Evolutionary conservation across 108 stramenopile species (phyloP), one percentile per base, ranked within the genome.

Genomic region (Cyclotella distinguenda): DNA sequence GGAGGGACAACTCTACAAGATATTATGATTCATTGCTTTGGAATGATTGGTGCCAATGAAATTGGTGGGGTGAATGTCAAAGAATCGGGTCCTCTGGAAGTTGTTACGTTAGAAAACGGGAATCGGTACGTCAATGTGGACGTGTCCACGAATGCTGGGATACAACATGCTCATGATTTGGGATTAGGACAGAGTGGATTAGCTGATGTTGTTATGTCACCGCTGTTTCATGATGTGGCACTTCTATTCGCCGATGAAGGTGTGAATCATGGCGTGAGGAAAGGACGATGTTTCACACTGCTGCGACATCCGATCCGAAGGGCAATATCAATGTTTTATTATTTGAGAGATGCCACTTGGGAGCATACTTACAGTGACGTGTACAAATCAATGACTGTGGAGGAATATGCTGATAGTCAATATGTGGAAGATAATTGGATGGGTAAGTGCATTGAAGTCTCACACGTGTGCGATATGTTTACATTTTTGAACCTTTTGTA

Each of bases 51-150:
- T 6, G 75, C 75, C 15, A 71, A 70, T 66, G 70, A 77, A 38
- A 32, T 77, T 0, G 75, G 75, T 23, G 49, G 23, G 15, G 21
- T 38, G 25, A 28, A 58, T 19, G 42, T 43, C 15, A 60, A 66
- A 23, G 59, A 60, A 12, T 32, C 39, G n/a, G 67, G 35, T 27
- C 47, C 33, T 19, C 38, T 74, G 62, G 62, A 66, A 46, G 38
- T 74, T 42, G 33, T 66, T 4, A n/a, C 42, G 21, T 54, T 66
- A 23, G 65, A 74, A 4, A 66, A 74, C 47, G 73, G 73, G 6
- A 74, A 66, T 51, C 64, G 73, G 1, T 66, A 66, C 31, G 79
- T 80, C 49, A 83, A 83, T 65, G 82, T 83, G 6, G 76, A 83
- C 32, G 60, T 79, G 33, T 45, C 67, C 6, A 76, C 56, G 27